phyloP scores from a whole-genome alignment of 2,329 filamentous ascomycete species.

The Xylaria arbuscula region DNA sequence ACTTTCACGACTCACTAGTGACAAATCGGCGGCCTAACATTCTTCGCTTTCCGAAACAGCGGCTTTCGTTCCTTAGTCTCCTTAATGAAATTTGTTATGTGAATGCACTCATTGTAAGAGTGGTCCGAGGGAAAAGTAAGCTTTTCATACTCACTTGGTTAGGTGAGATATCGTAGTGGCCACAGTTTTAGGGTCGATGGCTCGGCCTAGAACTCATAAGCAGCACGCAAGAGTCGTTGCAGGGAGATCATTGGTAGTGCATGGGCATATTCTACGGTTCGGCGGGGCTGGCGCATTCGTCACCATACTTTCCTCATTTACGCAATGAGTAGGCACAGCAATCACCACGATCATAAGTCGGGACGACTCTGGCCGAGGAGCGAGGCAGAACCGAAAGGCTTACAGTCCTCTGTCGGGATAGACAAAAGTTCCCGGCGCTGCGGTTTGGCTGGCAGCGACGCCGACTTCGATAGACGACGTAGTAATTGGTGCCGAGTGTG shows the following conservation, averaged over 20 bases:
- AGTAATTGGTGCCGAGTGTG: constrained; percentile 28
- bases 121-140: background rate
- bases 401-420: constrained; percentile 7
- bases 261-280: background rate
- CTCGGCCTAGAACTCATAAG: constrained; percentile 16
- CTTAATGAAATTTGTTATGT: constrained; percentile 2
- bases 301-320: background rate
- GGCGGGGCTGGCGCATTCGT: constrained; percentile 10
- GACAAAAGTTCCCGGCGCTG: constrained; percentile 24
- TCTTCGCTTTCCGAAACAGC: constrained; percentile 33
- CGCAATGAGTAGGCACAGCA: no score
- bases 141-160: background rate
- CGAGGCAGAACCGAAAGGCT: constrained; percentile 16
- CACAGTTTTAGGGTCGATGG: background rate
- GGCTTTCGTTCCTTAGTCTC: constrained; percentile 6
- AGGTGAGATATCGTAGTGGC: background rate
- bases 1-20: constrained; percentile 19
- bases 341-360: background rate
- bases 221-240: constrained; percentile 9
- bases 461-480: constrained; percentile 20
- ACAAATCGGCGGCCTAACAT: constrained; percentile 11
- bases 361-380: constrained; percentile 8
- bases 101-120: constrained; percentile 3
- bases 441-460: constrained; percentile 20
- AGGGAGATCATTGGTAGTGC: constrained; percentile 13